These are phyloP conservation scores for Novymonas esmeraldas DNA, from an alignment of 208 protist genomes.

Conservation along the genomic window DNA sequence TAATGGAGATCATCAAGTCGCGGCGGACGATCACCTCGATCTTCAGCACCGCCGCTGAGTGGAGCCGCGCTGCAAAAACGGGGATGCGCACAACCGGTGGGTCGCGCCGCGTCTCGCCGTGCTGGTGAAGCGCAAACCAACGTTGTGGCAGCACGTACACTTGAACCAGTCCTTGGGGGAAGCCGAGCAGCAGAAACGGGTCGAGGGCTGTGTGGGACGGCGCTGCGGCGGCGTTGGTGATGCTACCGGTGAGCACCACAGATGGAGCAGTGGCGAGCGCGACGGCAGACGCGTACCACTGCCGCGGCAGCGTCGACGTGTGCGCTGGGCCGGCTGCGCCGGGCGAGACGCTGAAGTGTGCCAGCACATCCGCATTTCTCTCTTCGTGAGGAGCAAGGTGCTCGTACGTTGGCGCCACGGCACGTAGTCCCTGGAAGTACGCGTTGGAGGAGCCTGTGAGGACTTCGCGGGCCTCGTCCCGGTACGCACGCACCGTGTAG, in stretches of 20 bases:
- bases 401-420: conserved; percentile 81
- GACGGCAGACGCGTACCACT: conserved; percentile 72
- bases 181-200: conserved; percentile 70
- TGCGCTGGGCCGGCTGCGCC: not conserved
- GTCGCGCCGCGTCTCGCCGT: conserved; percentile 53
- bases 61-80: conserved; percentile 40
- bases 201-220: conserved; percentile 12
- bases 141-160: conserved; percentile 55
- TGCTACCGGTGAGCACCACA: not conserved
- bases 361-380: conserved; percentile 61
- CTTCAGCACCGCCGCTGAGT: conserved; percentile 52
- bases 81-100: conserved; percentile 55
- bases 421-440: conserved; percentile 80
- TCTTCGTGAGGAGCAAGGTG: conserved; percentile 62
- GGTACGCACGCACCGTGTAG: conserved; percentile 86
- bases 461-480: conserved; percentile 75
- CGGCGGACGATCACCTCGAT: conserved; percentile 53
- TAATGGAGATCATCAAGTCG: conserved; percentile 68
- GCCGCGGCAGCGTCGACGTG: conserved; percentile 4
- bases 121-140: conserved; percentile 67
- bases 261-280: conserved; percentile 42
- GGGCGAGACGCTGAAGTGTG: conserved; percentile 48
- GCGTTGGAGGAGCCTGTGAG: conserved; percentile 74
- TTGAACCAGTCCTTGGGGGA: conserved; percentile 76
- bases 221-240: not conserved